Evolutionary conservation across 805 yeast genomes (phyloP), one percentile per base, ranked within the genome.

Genomic region (Nakazawaea siamensis): DNA sequence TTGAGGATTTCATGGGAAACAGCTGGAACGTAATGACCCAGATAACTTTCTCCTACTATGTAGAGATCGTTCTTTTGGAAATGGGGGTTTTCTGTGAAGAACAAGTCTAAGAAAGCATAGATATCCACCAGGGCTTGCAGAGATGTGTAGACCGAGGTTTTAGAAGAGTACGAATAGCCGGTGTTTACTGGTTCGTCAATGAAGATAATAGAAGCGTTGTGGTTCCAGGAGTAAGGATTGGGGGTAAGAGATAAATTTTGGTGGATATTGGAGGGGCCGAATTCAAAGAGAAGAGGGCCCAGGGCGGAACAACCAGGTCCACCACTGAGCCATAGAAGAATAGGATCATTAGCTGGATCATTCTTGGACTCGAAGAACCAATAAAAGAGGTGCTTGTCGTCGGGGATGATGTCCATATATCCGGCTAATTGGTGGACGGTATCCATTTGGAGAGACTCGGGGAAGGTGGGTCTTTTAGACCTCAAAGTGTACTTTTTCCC

Each of bases 241-340:
- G 61, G 59, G 28, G 70, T 65, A 15, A 88, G 87, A 48, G 71
- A 70, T 42, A 78, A 55, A 19, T 80, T 72, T 27, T 70, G 55
- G 40, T 64, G 70, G 42, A 85, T 76, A 18, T 77, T 67, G 2
- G 92, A 68, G 11, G 95, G 90, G 19, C 95, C 95, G 46, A 84
- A 67, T 55, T 85, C 95, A 54, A 84, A 83, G 53, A 85, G 80
- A 45, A 83, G 67, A 0, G 94, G 94, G 12, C 94, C 82, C 60
- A 84, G 60, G 7, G 94, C 82, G 12, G 94, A 81, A 60, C 96
- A 86, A 3, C 96, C 96, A 30, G 96, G 95, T 14, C 96, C 96
- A 47, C 96, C 96, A 54, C 85, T 86, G 51, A 86, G 68, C 95
- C 96, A 87, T 46, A 90, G 66, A 32, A 87, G 71, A 29, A 84